Evolutionary conservation across 2,329 filamentous ascomycete species (phyloP), one percentile per base, ranked within the genome.

Genomic region (Botryosphaeria dothidea): DNA sequence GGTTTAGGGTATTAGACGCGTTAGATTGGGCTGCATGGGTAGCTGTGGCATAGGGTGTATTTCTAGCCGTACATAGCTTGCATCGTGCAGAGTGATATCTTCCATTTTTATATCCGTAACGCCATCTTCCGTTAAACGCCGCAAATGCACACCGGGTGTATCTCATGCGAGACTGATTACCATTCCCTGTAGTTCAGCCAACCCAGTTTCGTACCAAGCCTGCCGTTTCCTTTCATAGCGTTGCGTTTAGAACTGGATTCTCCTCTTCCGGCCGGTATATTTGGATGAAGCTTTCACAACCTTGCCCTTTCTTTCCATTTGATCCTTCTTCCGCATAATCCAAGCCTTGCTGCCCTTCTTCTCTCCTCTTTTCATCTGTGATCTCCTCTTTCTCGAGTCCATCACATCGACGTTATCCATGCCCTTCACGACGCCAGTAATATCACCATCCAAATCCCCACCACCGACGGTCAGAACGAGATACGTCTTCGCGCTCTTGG

Each of bases 401-500:
- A 75, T 71, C 15, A 98, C 92, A 66, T 83, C 92, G 6, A 98
- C 92, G 45, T 85, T 90, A 21, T 95, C 91, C 92, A 98, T 92
- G 1, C 91, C 92, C 66, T 89, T 85, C 13, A 99, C 92, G 3
- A 97, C 91, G 5, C 92, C 91, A 0, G 93, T 97, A 68, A 99
- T 97, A 75, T 97, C 93, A 48, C 80, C 75, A 54, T 75, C 77
- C 51, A 85, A 66, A 54, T 86, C 84, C 8, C 91, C 90, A 1
- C 86, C 85, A 34, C 94, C 95, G 1, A 97, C 95, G 0, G 93
- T 97, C 34, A 99, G 81, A 0, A 99, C 94, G 2, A 99, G 84
- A 76, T 99, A 99, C n/a, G 96, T 83, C 83, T 99, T 99, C 70
- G 90, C 88, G 74, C 93, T 97, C 84, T 99, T 99, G 41, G 95